Evolutionary conservation across 768 basidiomycete species (phyloP), one percentile per base, ranked within the genome.

Genomic region (Serendipita sp.): DNA sequence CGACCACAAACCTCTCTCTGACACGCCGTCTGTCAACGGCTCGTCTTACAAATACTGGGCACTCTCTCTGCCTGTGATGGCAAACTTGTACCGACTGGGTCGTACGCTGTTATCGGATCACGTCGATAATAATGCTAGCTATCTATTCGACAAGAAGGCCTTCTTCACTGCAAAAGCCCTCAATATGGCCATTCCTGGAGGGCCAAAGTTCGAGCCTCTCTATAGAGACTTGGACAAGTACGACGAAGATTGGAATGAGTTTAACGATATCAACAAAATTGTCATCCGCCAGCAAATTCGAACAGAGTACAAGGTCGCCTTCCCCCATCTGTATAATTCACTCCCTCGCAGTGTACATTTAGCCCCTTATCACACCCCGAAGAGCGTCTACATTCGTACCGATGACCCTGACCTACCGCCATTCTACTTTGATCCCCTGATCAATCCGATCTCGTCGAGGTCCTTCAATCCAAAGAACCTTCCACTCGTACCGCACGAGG

Each of bases 231-330:
- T 94, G 86, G 96, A 98, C 69, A 79, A 86, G 13, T 97, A 91
- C 67, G 96, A 99, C 70, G 96, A 98, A 71, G 96, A 99, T 70
- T 96, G 93, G 93, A 96, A 96, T 72, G 93, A 96, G 72, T 99
- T 99, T 70, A 99, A 99, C 71, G 96, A 99, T 71, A 96, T 98
- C 74, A 94, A 96, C 76, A 99, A 99, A 74, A 88, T 99, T 70
- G 95, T 99, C 73, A 98, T 99, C 68, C 93, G 96, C 22, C 93
- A 98, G 71, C 91, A 96, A 72, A 95, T 98, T 66, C 83, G 96
- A 50, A 97, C 95, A 1, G 96, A 99, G 75, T 97, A 99, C 81
- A 97, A 95, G 72, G 93, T 99, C 60, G 95, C 94, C 2, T 98
- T 97, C 79, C 95, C 96, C 33, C 95, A 99, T 70, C 80, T 99